These are phyloP conservation scores for Rhodocollybia butyracea DNA, from an alignment of 768 basidiomycete genomes.

Conservation along the genomic window DNA sequence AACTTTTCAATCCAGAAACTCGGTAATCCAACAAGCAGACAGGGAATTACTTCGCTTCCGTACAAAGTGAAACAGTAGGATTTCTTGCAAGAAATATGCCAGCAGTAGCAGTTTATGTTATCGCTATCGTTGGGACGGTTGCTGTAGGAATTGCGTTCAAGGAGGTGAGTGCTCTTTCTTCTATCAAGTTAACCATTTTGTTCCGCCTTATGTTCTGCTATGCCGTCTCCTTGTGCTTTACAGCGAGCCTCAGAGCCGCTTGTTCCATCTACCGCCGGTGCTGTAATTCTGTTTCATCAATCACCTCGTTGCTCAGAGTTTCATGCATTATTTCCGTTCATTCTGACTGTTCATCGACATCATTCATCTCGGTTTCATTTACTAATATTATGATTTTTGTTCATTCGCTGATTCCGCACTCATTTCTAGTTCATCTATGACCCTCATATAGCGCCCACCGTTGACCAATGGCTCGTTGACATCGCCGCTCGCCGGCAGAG, in stretches of 20 bases:
- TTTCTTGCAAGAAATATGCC: too few relatives aligned
- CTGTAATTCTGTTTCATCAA: neutral
- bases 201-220: neutral
- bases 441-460: neutral
- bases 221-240: neutral
- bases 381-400: neutral
- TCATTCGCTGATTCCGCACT: neutral
- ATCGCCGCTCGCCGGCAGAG: neutral
- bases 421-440: neutral
- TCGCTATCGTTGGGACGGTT: neutral
- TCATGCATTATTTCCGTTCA: neutral
- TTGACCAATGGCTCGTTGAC: neutral
- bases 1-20: too few relatives aligned
- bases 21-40: too few relatives aligned
- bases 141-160: constrained; percentile 1
- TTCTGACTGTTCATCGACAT: neutral
- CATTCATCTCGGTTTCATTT: neutral
- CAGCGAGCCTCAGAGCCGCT: neutral
- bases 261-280: neutral
- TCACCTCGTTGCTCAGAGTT: too few relatives aligned
- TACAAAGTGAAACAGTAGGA: too few relatives aligned
- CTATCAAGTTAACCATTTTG: neutral
- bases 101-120: neutral
- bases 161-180: neutral
- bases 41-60: too few relatives aligned